A percentile compares a stretch with the other conserved stretches of the same genome.
phyloP scores from a whole-genome alignment of 305 asterid genomes.

The Fraxinus velutina region DNA sequence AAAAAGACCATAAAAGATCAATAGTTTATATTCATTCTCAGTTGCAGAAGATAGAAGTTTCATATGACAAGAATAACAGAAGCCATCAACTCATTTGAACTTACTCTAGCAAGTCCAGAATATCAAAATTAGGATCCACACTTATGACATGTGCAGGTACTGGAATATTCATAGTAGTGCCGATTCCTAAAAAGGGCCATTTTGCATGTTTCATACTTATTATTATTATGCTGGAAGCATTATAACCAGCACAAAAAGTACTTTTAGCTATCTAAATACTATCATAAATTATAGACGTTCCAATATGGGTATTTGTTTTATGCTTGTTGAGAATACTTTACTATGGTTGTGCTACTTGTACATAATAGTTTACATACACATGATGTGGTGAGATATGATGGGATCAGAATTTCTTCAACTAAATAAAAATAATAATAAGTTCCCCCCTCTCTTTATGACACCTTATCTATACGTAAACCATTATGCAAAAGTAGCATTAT shows the following conservation, averaged over 20 bases:
- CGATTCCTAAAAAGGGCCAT: not conserved
- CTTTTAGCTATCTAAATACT: not conserved
- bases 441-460: no score
- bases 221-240: not conserved
- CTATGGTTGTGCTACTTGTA: not conserved
- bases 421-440: no score
- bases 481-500: not conserved
- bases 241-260: not conserved
- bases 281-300: not conserved
- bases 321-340: not conserved
- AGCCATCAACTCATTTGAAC: not conserved
- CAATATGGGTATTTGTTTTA: not conserved
- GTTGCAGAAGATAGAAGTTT: not conserved
- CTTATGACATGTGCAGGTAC: not conserved
- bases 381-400: no score
- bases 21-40: not conserved
- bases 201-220: not conserved
- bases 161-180: not conserved
- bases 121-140: not conserved
- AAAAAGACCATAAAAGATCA: conserved; percentile 4
- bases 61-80: conserved; percentile 9
- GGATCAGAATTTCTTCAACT: no score
- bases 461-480: not conserved
- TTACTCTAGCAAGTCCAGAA: not conserved
- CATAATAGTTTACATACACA: no score